Percentiles rank a stretch among this genome's conserved stretches.
Conservation (phyloP, 768 basidiomycete species). For the Rhodocollybia butyracea region DNA sequence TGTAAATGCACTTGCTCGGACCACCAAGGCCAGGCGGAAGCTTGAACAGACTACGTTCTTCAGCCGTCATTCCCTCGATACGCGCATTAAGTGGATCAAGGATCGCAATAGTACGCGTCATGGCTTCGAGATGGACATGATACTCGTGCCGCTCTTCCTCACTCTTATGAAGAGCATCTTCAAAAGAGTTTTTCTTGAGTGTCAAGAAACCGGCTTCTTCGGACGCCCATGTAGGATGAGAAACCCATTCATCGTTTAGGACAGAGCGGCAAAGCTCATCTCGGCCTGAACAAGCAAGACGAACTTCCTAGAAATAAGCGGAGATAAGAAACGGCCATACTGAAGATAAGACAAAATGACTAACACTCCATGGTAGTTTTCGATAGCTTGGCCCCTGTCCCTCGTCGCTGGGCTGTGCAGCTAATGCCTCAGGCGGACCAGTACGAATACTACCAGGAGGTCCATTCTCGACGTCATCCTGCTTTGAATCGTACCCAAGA, state of each 20-base stretch:
- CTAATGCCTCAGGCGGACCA: slow-evolving; percentile 70
- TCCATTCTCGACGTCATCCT: slow-evolving; percentile 58
- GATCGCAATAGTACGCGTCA: slow-evolving; percentile 85
- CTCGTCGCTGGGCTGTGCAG: slow-evolving; percentile 77
- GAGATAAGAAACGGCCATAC: not conserved
- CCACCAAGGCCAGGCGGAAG: slow-evolving; percentile 90
- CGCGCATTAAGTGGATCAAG: slow-evolving; percentile 85
- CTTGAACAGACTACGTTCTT: slow-evolving; percentile 79
- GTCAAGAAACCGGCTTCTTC: slow-evolving; percentile 93
- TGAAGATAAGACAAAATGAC: slow-evolving; percentile 27
- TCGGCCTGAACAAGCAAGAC: slow-evolving; percentile 88
- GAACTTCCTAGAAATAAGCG: slow-evolving; percentile 61
- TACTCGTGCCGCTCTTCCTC: slow-evolving; percentile 99
- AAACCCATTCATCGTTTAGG: slow-evolving; percentile 97
- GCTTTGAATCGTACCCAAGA: slow-evolving; percentile 72
- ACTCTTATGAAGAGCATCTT: slow-evolving; percentile 93
- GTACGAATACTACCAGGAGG: slow-evolving; percentile 78
- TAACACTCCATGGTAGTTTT: slow-evolving; percentile 80
- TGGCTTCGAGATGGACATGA: slow-evolving; percentile 90
- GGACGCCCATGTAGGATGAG: slow-evolving; percentile 97
- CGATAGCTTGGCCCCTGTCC: slow-evolving; percentile 94
- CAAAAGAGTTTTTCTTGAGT: slow-evolving; percentile 95
- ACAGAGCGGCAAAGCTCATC: slow-evolving; percentile 95
- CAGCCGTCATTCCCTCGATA: slow-evolving; percentile 84
- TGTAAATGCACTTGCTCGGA: slow-evolving; percentile 80